Base-by-base conservation (phyloP, 139 green algal genomes). In the Choricystis sp. region DNA sequence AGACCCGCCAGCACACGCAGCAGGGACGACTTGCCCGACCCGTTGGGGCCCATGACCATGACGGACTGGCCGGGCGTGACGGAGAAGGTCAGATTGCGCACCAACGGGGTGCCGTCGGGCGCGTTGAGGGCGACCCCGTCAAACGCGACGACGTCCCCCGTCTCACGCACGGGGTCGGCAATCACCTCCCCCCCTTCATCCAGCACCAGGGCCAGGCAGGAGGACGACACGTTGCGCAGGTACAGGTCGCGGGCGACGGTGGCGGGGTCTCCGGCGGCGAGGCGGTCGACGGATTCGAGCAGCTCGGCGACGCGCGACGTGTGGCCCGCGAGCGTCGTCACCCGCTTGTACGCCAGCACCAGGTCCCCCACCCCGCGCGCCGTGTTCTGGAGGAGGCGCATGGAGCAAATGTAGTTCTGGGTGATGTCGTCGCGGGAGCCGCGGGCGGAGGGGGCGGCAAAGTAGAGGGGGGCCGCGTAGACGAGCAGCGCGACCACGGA, bases 271-370 rank as follows among this genome's bases (percentile, higher is more conserved):
- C 85, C 82, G n/a, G 57, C 66, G 64, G 69, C 77, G 67, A 94
- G 70, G 26, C 62, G 65, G 2, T 23, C 19, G 0, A 89, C 79
- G 72, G 86, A 75, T 71, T 97, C 89, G 62, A 96, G 66, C 65
- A 97, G 84, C 80, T 97, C 91, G 20, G 81, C 72, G 3, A 97
- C 90, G 19, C 91, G 77, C 16, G 69, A 77, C 31, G 89, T 95
- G 78, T 95, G 83, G 3, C 81, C 86, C 52, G 89, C 84, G 61
- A 98, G 85, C 25, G 69, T 74, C 2, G 84, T 89, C 26, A 97
- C 73, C 28, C 92, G 82, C 77, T 97, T 97, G 82, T 98, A 97
- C 56, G 96, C 80, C 60, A 96, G 69, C 66, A 98, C 82, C 28
- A 98, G 76, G 75, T 98, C 91, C 30, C 90, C 91, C 22, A 98